Percentiles rank a stretch among this genome's conserved stretches.
Evolutionary conservation across 495 filamentous ascomycete species (phyloP).

Genomic region (Trichoderma gamsii): DNA sequence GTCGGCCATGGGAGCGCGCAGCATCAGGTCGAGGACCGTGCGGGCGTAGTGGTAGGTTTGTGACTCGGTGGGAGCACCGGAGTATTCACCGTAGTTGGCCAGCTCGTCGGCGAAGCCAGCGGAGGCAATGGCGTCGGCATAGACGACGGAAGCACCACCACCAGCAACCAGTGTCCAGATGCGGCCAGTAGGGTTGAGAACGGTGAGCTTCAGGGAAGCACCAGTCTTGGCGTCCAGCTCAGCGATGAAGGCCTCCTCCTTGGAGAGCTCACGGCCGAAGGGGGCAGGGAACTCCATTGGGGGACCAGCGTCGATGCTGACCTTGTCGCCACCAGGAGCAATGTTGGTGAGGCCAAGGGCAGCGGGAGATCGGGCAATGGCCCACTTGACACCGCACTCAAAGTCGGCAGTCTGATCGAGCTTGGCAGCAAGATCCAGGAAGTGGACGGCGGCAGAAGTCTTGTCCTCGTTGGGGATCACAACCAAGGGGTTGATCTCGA

Average conservation of each 20-base stretch:
- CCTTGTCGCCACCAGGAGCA: conserved; percentile 57
- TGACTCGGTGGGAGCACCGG: conserved; percentile 93
- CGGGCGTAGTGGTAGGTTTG: conserved; percentile 98
- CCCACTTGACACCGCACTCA: conserved; percentile 98
- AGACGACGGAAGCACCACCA: conserved; percentile 99
- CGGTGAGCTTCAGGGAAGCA: conserved; percentile 95
- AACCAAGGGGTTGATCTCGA: conserved; percentile 98
- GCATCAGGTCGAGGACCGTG: conserved; percentile 96
- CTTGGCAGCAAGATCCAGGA: conserved; percentile 98
- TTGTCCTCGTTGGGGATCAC: conserved; percentile 89
- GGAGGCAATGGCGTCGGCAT: conserved; percentile 96
- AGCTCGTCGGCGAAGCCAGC: conserved; percentile 92
- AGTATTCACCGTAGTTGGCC: conserved; percentile 99
- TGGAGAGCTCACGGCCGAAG: conserved; percentile 94
- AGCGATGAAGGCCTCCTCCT: conserved; percentile 98
- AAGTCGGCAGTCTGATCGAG: conserved; percentile 99
- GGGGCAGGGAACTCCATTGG: conserved; percentile 98
- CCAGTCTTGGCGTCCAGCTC: conserved; percentile 99
- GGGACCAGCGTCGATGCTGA: conserved; percentile 93
- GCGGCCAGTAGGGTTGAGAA: conserved; percentile 84
- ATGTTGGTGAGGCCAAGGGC: conserved; percentile 65
- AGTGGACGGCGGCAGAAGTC: conserved; percentile 92
- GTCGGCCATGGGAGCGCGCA: conserved; percentile 75
- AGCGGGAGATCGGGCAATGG: conserved; percentile 79
- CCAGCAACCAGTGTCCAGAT: conserved; percentile 98